Percentiles rank a stretch among this genome's conserved stretches.
phyloP scores from a whole-genome alignment of 208 protist species.

The Trypanosoma lewisi region DNA sequence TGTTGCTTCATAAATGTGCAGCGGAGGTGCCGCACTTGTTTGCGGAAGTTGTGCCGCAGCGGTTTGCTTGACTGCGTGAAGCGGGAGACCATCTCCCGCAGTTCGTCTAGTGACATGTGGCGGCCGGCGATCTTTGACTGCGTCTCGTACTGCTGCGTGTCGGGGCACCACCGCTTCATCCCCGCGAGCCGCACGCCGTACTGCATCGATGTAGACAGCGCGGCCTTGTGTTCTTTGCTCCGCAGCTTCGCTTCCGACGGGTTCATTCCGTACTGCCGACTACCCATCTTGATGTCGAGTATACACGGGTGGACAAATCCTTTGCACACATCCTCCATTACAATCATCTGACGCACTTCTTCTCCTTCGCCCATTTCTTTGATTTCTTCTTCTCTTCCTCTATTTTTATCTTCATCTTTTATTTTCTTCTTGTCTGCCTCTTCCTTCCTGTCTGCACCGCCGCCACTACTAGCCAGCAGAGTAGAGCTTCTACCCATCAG shows the following conservation, averaged over 20 bases:
- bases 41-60: constrained; percentile 36
- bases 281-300: constrained; percentile 87
- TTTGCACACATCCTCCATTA: constrained; percentile 81
- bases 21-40: constrained; percentile 53
- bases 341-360: constrained; percentile 50
- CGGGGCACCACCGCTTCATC: constrained; percentile 63
- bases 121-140: constrained; percentile 65
- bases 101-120: constrained; percentile 38
- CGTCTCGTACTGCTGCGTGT: constrained; percentile 40
- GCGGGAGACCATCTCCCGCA: constrained; percentile 41
- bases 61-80: constrained; percentile 37
- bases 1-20: constrained; percentile 57
- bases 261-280: constrained; percentile 79
- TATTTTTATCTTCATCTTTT: neutral
- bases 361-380: neutral
- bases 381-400: neutral
- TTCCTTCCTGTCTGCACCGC: no score
- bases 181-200: constrained; percentile 82
- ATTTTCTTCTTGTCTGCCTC: neutral
- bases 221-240: constrained; percentile 74
- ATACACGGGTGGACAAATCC: constrained; percentile 72
- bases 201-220: constrained; percentile 53
- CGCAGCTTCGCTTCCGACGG: constrained; percentile 54
- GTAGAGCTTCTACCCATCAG: neutral
- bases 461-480: neutral